Evolutionary conservation across 2,329 filamentous ascomycete genomes (phyloP).

Genomic region (Pestalotiopsis sp.): DNA sequence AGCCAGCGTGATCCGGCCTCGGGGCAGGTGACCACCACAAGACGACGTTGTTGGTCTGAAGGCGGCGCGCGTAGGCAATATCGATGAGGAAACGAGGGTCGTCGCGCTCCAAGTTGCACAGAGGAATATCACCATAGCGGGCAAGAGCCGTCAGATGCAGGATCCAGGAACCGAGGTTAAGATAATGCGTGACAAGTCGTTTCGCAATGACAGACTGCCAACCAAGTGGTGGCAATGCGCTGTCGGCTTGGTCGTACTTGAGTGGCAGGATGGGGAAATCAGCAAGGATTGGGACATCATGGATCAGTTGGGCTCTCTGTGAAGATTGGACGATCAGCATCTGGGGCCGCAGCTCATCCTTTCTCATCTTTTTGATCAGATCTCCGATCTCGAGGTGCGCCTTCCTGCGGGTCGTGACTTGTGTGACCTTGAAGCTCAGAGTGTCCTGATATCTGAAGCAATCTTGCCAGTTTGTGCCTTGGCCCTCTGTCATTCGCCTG

Average conservation of each 20-base stretch:
- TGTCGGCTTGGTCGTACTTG: slow-evolving; percentile 81
- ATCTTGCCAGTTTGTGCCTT: slow-evolving; percentile 74
- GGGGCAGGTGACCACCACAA: slow-evolving; percentile 94
- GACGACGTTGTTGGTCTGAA: slow-evolving; percentile 91
- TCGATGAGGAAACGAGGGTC: slow-evolving; percentile 96
- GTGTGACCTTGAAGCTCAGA: slow-evolving; percentile 81
- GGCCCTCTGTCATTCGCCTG: slow-evolving; percentile 66
- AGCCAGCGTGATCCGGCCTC: slow-evolving; percentile 90
- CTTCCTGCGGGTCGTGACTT: slow-evolving; percentile 88
- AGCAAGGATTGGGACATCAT: slow-evolving; percentile 81
- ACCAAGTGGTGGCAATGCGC: slow-evolving; percentile 84
- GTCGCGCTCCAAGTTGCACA: slow-evolving; percentile 94
- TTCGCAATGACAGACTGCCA: slow-evolving; percentile 92
- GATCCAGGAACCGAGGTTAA: slow-evolving; percentile 92
- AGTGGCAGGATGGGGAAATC: slow-evolving; percentile 85
- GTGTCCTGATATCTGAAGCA: slow-evolving; percentile 87
- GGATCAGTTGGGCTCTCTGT: slow-evolving; percentile 76
- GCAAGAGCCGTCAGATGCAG: slow-evolving; percentile 85
- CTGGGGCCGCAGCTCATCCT: slow-evolving; percentile 78
- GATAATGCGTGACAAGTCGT: slow-evolving; percentile 84
- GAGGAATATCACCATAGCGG: slow-evolving; percentile 88
- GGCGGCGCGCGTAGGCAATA: slow-evolving; percentile 85
- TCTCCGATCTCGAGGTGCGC: slow-evolving; percentile 88
- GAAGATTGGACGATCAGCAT: slow-evolving; percentile 92
- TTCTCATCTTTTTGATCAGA: slow-evolving; percentile 85